These are phyloP conservation scores for Ramaria sp. DNA, from an alignment of 768 basidiomycete genomes.

Conservation along the genomic window DNA sequence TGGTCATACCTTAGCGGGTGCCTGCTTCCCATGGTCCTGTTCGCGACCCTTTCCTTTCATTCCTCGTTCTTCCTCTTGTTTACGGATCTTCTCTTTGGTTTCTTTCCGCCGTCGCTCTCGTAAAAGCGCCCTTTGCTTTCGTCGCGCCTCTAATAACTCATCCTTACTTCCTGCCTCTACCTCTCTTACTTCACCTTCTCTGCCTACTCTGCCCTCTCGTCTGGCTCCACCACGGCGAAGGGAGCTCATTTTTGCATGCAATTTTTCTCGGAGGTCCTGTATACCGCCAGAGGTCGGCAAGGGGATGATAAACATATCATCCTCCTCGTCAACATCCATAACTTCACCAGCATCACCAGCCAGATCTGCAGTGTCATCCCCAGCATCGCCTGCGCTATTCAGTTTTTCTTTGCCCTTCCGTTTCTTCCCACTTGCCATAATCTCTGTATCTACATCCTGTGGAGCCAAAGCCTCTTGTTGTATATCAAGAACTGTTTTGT, in stretches of 20 bases:
- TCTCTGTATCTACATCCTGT: conserved; percentile 18
- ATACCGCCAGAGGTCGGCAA: conserved; percentile 60
- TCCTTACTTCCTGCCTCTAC: conserved; percentile 58
- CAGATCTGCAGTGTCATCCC: conserved; percentile 24
- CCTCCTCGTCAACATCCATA: conserved; percentile 24
- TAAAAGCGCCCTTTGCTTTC: conserved; percentile 68
- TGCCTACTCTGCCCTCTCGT: conserved; percentile 1
- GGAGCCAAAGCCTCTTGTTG: conserved; percentile 41
- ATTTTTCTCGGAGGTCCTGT: conserved; percentile 51
- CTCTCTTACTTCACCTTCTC: conserved; percentile 17
- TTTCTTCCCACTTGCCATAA: conserved; percentile 15
- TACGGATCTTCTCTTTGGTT: conserved; percentile 71
- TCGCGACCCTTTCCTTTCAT: conserved; percentile 34
- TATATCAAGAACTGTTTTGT: conserved; percentile 68
- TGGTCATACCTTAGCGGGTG: conserved; percentile 42
- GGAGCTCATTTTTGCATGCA: conserved; percentile 65
- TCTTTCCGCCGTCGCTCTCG: conserved; percentile 79
- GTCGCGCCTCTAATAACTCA: conserved; percentile 70
- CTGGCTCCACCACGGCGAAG: conserved; percentile 37
- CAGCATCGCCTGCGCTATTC: conserved; percentile 21
- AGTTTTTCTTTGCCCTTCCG: conserved; percentile 38
- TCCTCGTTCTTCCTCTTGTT: conserved; percentile 47
- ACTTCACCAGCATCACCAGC: conserved; percentile 26
- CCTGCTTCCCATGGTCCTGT: conserved; percentile 33
- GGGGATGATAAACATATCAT: conserved; percentile 31